Conservation (phyloP, 129 eudicot species). For the Dittrichia graveolens region DNA sequence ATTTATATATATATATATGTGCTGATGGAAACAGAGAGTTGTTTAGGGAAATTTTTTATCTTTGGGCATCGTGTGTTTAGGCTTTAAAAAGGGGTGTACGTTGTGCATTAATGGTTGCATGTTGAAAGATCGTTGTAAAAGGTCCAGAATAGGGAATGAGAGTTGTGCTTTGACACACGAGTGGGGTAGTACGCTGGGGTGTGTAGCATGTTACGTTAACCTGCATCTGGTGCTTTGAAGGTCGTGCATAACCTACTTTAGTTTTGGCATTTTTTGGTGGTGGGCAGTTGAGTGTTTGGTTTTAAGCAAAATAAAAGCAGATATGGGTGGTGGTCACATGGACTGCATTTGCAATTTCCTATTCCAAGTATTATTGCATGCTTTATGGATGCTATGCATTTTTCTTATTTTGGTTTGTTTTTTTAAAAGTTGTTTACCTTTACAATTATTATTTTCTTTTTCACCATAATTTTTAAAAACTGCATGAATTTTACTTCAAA, state of each 20-base stretch:
- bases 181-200: too few relatives aligned
- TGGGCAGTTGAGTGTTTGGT: slow-evolving; percentile 29
- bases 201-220: background rate
- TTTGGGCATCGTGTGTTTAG: background rate
- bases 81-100: background rate
- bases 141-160: too few relatives aligned
- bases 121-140: background rate
- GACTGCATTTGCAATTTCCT: background rate
- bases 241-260: background rate
- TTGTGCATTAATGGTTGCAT: background rate
- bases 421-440: too few relatives aligned
- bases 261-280: slow-evolving; percentile 1
- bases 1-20: background rate
- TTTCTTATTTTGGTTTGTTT: too few relatives aligned
- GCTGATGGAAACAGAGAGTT: background rate
- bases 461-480: too few relatives aligned
- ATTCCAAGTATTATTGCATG: too few relatives aligned
- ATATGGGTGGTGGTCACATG: background rate
- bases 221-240: background rate
- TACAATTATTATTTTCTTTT: too few relatives aligned
- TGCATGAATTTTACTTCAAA: too few relatives aligned
- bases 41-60: background rate
- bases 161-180: too few relatives aligned
- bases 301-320: background rate
- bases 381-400: too few relatives aligned